Percentiles rank a stretch among this genome's conserved stretches.
phyloP scores from a whole-genome alignment of 306 rosid genomes.

The Cicer bijugum region DNA sequence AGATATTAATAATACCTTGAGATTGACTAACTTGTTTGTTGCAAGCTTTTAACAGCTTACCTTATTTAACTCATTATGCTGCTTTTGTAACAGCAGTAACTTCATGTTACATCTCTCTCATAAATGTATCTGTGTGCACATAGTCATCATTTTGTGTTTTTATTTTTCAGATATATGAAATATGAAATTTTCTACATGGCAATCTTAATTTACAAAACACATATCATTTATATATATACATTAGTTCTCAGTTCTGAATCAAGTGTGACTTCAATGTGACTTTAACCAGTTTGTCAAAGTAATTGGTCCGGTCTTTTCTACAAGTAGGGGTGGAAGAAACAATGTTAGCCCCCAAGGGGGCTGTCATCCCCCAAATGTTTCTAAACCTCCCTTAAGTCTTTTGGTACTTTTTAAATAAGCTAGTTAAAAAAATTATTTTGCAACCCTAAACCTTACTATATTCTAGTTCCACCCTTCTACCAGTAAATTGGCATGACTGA shows the following conservation, averaged over 20 bases:
- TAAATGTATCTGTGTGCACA: background rate
- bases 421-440: background rate
- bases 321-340: slow-evolving; percentile 1
- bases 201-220: background rate
- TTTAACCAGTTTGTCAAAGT: background rate
- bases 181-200: background rate
- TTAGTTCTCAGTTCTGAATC: background rate
- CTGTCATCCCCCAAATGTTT: too few species aligned
- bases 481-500: slow-evolving; percentile 12
- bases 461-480: background rate
- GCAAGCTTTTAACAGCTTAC: slow-evolving; percentile 6
- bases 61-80: slow-evolving; percentile 4
- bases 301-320: background rate
- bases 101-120: background rate
- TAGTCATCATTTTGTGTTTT: background rate
- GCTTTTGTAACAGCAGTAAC: slow-evolving; percentile 11
- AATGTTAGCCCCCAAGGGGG: background rate
- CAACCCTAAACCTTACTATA: background rate
- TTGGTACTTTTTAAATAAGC: background rate
- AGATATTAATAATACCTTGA: too few species aligned
- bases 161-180: background rate
- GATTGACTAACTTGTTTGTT: background rate
- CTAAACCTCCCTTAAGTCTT: background rate
- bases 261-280: background rate
- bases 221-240: background rate